Evolutionary conservation across 768 basidiomycete species (phyloP).

Genomic region (Rhodotorula kratochvilovae): DNA sequence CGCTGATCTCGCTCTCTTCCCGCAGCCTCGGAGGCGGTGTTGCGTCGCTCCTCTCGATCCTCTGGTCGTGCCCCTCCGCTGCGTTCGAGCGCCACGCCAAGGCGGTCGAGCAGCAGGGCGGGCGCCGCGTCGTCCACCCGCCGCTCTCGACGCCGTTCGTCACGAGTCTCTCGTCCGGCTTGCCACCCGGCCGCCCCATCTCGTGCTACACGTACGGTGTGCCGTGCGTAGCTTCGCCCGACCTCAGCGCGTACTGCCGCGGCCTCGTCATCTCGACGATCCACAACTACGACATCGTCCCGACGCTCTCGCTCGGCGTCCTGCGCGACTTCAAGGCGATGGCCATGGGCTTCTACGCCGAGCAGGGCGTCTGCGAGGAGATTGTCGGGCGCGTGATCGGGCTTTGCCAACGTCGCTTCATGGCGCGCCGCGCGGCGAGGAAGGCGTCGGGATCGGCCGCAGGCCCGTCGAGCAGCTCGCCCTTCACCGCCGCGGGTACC

Average conservation of each 20-base stretch:
- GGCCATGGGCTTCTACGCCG: constrained; percentile 48
- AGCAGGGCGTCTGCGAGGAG: constrained; percentile 48
- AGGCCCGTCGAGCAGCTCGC: background rate
- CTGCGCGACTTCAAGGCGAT: constrained; percentile 48
- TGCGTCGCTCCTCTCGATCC: constrained; percentile 46
- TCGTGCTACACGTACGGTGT: constrained; percentile 48
- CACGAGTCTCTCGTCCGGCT: constrained; percentile 45
- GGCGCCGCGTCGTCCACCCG: constrained; percentile 31
- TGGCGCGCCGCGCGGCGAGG: constrained; percentile 12
- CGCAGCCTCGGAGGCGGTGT: constrained; percentile 49
- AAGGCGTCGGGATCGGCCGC: no score
- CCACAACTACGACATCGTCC: constrained; percentile 47
- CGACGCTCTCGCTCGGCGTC: constrained; percentile 45
- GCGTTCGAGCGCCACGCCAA: constrained; percentile 9
- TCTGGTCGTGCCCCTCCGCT: constrained; percentile 42
- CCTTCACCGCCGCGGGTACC: background rate
- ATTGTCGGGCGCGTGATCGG: constrained; percentile 48
- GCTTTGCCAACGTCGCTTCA: constrained; percentile 43
- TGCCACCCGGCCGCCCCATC: constrained; percentile 49
- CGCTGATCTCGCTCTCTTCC: background rate
- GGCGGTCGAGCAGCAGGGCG: background rate
- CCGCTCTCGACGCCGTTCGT: constrained; percentile 46
- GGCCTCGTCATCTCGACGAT: constrained; percentile 48
- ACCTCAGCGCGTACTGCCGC: constrained; percentile 45
- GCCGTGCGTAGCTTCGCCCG: constrained; percentile 48